Percentiles rank a stretch among this genome's conserved stretches.
These are phyloP conservation scores for Bryoerythrophyllum caledonicum DNA, from an alignment of 225 moss, liverwort and hornwort genomes.

Conservation along the genomic window DNA sequence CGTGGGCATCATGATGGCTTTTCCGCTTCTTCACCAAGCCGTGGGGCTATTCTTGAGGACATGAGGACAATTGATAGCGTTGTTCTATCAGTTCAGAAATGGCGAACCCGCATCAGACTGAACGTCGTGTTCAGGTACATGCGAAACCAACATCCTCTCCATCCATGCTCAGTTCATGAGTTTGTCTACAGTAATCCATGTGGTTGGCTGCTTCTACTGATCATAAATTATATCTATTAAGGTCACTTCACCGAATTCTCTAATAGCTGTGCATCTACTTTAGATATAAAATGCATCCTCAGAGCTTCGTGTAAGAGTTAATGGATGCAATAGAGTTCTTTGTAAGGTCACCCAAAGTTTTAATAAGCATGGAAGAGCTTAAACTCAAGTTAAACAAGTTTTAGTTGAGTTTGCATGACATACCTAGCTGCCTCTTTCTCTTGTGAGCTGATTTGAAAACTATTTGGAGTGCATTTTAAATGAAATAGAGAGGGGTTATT, in stretches of 20 bases:
- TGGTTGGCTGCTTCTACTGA: background rate
- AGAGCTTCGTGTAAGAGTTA: background rate
- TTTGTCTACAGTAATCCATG: background rate
- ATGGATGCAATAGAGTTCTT: background rate
- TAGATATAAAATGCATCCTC: background rate
- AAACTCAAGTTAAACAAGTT: no score
- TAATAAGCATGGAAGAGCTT: no score
- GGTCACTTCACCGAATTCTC: background rate
- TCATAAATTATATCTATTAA: background rate
- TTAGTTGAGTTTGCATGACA: no score
- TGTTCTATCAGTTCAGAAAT: conserved; percentile 1
- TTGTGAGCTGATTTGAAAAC: no score
- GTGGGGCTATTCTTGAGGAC: conserved; percentile 33
- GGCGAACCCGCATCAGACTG: background rate
- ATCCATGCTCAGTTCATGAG: background rate
- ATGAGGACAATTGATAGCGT: conserved; percentile 22
- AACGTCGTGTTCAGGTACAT: conserved; percentile 20
- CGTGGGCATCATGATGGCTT: conserved; percentile 47
- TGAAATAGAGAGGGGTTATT: no score
- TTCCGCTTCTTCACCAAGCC: conserved; percentile 43
- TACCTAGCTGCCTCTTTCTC: no score
- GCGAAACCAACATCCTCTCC: background rate
- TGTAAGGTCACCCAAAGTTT: no score
- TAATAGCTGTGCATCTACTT: background rate
- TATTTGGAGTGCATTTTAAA: no score